Percentiles rank a stretch among this genome's conserved stretches.
phyloP scores from a whole-genome alignment of 2,329 filamentous ascomycete genomes.

The Colletotrichum echinochloae region DNA sequence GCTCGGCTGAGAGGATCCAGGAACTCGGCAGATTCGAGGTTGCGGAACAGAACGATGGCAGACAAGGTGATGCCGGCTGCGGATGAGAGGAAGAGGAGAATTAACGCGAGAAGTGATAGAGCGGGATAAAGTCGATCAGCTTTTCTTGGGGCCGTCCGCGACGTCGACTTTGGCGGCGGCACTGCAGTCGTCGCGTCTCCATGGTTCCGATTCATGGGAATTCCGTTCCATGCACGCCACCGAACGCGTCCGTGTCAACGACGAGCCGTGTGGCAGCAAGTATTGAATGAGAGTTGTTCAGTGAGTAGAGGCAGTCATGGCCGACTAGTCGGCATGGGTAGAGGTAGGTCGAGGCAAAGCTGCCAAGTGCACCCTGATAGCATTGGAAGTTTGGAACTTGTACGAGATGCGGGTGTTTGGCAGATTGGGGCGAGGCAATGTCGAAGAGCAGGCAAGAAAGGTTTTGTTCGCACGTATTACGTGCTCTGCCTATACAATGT shows the following conservation, averaged over 20 bases:
- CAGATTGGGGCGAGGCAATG: neutral
- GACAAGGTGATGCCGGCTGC: constrained; percentile 28
- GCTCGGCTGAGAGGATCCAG: constrained; percentile 34
- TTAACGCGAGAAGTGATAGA: constrained; percentile 26
- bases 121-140: constrained; percentile 24
- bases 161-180: constrained; percentile 23
- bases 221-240: constrained; percentile 19
- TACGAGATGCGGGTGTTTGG: neutral
- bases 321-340: neutral
- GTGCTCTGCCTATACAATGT: neutral
- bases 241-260: neutral
- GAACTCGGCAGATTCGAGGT: constrained; percentile 22
- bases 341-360: constrained; percentile 9
- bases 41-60: constrained; percentile 23
- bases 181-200: constrained; percentile 33
- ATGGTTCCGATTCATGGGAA: constrained; percentile 33
- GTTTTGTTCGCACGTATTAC: constrained; percentile 32
- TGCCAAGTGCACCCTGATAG: constrained; percentile 8
- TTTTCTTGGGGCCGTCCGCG: neutral
- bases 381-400: constrained; percentile 15
- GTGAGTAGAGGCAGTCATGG: neutral
- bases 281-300: neutral
- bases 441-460: constrained; percentile 18
- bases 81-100: constrained; percentile 18
- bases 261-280: neutral